These are phyloP conservation scores for Cichorium intybus DNA, from an alignment of 140 eudicot genomes.

Conservation along the genomic window DNA sequence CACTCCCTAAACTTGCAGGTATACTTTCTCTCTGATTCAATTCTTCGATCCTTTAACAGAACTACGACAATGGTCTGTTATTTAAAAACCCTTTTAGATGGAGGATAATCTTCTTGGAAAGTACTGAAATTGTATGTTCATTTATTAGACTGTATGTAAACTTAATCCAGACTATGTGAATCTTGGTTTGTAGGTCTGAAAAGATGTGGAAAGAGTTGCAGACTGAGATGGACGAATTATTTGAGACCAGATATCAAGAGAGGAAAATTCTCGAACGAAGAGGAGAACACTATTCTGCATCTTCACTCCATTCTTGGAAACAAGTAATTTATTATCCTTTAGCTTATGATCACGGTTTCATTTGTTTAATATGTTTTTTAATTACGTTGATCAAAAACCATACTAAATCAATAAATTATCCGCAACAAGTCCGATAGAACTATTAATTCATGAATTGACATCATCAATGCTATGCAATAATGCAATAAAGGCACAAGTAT, in stretches of 20 bases:
- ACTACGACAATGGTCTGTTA: background rate
- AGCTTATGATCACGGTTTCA: background rate
- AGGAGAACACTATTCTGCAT: conserved; percentile 55
- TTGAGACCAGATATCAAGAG: conserved; percentile 61
- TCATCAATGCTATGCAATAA: background rate
- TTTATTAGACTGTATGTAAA: background rate
- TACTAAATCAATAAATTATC: background rate
- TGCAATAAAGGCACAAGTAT: background rate
- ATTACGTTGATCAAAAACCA: background rate
- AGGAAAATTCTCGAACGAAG: conserved; percentile 58
- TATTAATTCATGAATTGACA: background rate
- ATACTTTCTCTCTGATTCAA: background rate
- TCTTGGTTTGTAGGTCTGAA: conserved; percentile 38
- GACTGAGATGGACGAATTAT: conserved; percentile 65
- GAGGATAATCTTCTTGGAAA: background rate
- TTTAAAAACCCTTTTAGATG: background rate
- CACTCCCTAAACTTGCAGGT: conserved; percentile 64
- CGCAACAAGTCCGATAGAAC: background rate
- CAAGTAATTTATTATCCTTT: conserved; percentile 36
- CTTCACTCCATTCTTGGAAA: conserved; percentile 60
- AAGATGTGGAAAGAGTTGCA: conserved; percentile 68
- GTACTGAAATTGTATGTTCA: no score
- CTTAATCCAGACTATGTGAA: background rate
- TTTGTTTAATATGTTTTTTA: background rate
- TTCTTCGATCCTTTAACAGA: background rate